Base-by-base conservation (phyloP, 306 rosid genomes). In the Dryas drummondii region DNA sequence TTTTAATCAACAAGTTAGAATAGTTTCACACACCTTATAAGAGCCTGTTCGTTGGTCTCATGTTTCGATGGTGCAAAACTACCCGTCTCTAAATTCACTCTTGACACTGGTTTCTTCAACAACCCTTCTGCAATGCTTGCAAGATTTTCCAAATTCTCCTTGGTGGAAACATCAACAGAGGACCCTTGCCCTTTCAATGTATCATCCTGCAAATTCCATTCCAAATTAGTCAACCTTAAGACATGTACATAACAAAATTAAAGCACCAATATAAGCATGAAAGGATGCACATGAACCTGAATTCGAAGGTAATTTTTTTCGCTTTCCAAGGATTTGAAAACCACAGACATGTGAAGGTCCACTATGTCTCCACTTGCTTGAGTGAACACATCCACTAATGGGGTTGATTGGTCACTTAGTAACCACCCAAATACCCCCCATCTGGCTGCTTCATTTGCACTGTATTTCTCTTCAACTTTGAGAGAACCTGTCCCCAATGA, bases 131-230 rank as follows among this genome's bases (percentile, higher is more conserved):
- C 93, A 59, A 77, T 76, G 63, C 77, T 65, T 46, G 85, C 83
- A 6, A 91, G 87, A n/a, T 49, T 75, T 19, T 87, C 63, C 71
- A 91, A 45, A 75, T 88, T 88, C 68, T 85, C 51, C 15, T 77
- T 65, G 4, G 91, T 91, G 37, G 93, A 86, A 16, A 83, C 40
- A 49, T 91, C 96, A 10, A 91, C 80, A 0, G 96, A 88, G 62
- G 87, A 16, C 6, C 76, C 53, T 8, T 59, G 50, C 15, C 85
- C 88, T 9, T 14, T 75, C 63, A 88, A 44, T 2, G 84, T 78
- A 71, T 91, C 96, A 22, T 88, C 96, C 90, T 88, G 76, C 50
- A 59, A n/a, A 54, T 60, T 78, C 50, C 40, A 42, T 16, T 42
- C 16, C 50, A 46, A 32, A 32, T 32, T 32, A 32, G 37, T 32